phyloP scores from a whole-genome alignment of 768 basidiomycete genomes.

The Rhodotorula taiwanensis region DNA sequence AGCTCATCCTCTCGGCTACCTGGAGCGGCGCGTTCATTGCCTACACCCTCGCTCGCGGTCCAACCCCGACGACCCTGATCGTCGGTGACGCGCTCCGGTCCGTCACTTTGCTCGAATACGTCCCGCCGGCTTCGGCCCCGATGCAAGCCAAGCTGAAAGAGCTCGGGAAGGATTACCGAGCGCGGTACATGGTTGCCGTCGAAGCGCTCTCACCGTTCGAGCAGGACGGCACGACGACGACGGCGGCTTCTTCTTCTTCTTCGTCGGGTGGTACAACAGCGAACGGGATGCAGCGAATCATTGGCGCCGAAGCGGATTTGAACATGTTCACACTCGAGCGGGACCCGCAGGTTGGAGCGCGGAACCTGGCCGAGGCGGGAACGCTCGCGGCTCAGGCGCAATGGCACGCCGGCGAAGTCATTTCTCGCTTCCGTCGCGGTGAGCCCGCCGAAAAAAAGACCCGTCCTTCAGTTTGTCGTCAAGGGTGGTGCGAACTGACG shows the following conservation, averaged over 20 bases:
- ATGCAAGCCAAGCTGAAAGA: conserved; percentile 47
- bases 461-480: too few species aligned
- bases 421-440: conserved; percentile 57
- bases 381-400: conserved; percentile 63
- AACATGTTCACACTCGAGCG: conserved; percentile 32
- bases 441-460: too few species aligned
- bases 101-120: conserved; percentile 60
- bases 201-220: conserved; percentile 43
- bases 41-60: conserved; percentile 57
- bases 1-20: conserved; percentile 50
- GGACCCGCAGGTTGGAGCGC: conserved; percentile 38
- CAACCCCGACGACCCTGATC: conserved; percentile 50
- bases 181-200: conserved; percentile 65
- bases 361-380: conserved; percentile 61
- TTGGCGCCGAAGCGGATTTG: conserved; percentile 66
- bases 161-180: conserved; percentile 66
- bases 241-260: neutral
- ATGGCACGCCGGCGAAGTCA: conserved; percentile 68
- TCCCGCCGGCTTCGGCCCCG: conserved; percentile 37
- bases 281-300: conserved; percentile 43
- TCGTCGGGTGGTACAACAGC: too few species aligned
- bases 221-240: too few species aligned
- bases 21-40: conserved; percentile 83
- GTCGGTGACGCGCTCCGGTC: conserved; percentile 78
- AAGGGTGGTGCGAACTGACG: too few species aligned